Percentiles rank a stretch among this genome's conserved stretches.
phyloP scores from a whole-genome alignment of 352 stramenopile species.

The Globisporangium spinosum region DNA sequence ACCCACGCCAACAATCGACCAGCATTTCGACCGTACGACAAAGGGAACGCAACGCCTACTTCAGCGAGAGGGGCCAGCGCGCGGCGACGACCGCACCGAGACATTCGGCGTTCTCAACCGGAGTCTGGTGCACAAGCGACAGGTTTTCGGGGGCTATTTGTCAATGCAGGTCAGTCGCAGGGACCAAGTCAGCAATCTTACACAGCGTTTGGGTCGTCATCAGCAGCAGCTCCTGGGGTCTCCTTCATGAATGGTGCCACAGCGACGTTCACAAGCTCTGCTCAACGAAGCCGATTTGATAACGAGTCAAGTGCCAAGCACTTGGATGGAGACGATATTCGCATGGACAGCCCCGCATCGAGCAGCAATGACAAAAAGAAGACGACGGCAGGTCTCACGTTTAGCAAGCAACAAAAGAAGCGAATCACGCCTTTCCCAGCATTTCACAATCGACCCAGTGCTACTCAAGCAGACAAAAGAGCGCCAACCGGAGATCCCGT shows the following conservation, averaged over 20 bases:
- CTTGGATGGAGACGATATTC: constrained; percentile 6
- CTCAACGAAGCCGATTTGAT: not conserved
- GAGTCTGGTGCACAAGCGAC: not conserved
- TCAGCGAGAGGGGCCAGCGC: not conserved
- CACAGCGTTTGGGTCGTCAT: not conserved
- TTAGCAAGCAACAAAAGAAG: constrained; percentile 8
- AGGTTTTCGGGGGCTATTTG: not conserved
- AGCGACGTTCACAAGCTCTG: not conserved
- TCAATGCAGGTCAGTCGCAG: not conserved
- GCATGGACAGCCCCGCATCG: constrained; percentile 6
- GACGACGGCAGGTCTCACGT: constrained; percentile 3
- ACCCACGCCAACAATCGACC: not conserved
- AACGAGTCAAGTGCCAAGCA: not conserved
- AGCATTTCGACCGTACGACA: constrained; percentile 14
- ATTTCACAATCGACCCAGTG: not conserved
- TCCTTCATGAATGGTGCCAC: not conserved
- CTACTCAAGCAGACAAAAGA: not conserved
- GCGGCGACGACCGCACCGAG: not conserved
- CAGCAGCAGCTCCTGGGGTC: too few species aligned
- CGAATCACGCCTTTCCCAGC: constrained; percentile 10
- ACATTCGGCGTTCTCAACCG: not conserved
- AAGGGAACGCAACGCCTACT: constrained; percentile 1
- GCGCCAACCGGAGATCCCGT: not conserved
- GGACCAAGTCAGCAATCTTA: not conserved
- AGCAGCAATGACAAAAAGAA: constrained; percentile 4